A percentile compares a stretch with the other conserved stretches of the same genome.
Conservation (phyloP, 2,329 filamentous ascomycete genomes). For the Chaetomiaceae sp. region DNA sequence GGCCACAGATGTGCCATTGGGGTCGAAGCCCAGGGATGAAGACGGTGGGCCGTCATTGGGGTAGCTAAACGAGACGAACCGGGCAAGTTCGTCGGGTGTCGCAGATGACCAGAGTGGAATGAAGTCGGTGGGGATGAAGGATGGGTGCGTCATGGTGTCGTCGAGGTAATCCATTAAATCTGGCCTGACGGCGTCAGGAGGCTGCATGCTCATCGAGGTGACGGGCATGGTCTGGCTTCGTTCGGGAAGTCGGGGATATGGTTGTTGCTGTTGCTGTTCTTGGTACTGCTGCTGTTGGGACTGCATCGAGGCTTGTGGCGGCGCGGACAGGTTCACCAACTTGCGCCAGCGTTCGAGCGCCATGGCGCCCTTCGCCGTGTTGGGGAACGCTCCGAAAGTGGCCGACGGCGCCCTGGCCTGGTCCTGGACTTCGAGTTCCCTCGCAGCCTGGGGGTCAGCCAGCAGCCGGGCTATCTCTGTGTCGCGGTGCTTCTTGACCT, state of each 20-base stretch:
- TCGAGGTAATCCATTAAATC: constrained; percentile 22
- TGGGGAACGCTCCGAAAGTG: constrained; percentile 45
- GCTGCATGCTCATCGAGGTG: background rate
- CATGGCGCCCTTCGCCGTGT: constrained; percentile 41
- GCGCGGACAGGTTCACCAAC: constrained; percentile 35
- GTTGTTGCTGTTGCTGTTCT: background rate
- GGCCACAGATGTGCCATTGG: no score
- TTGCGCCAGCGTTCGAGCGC: constrained; percentile 50
- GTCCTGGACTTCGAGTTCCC: constrained; percentile 46
- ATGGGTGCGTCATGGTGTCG: constrained; percentile 18
- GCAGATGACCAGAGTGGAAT: constrained; percentile 10
- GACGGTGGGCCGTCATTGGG: constrained; percentile 6
- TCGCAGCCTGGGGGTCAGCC: constrained; percentile 44
- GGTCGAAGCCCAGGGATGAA: constrained; percentile 6
- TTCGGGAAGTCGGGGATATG: background rate
- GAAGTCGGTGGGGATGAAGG: constrained; percentile 22
- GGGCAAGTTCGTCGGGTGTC: constrained; percentile 7
- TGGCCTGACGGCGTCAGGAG: constrained; percentile 4
- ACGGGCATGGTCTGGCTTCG: constrained; percentile 1
- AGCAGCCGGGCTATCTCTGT: constrained; percentile 47
- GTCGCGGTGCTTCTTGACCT: constrained; percentile 48
- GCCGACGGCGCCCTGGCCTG: constrained; percentile 39
- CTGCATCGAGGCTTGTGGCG: constrained; percentile 12
- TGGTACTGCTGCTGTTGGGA: constrained; percentile 3
- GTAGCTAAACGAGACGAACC: constrained; percentile 13